These are phyloP conservation scores for Malus domestica DNA, from an alignment of 306 rosid genomes.

Conservation along the genomic window ASM211411v1 NC_041799.1:10077501-10078000, in stretches of 20 bases:
- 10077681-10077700: conserved; percentile 66
- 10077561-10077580: no score
- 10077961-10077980: conserved; percentile 71
- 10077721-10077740: conserved; percentile 23
- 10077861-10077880: background rate
- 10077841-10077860: conserved; percentile 38
- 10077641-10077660: conserved; percentile 60
- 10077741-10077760: conserved; percentile 14
- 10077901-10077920: conserved; percentile 43
- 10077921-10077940: conserved; percentile 62
- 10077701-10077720: conserved; percentile 76
- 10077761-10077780: conserved; percentile 4
- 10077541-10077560: no score
- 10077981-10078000: conserved; percentile 56
- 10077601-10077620: conserved; percentile 26
- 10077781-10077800: background rate
- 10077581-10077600: no score
- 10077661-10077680: conserved; percentile 57
- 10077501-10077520: no score
- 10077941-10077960: conserved; percentile 63
- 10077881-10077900: no score
- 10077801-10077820: background rate
- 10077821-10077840: conserved; percentile 20
- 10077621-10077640: conserved; percentile 63
- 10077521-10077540: no score